phyloP scores from a whole-genome alignment of 345 rosid genomes.

The Erodium maritimum region DNA sequence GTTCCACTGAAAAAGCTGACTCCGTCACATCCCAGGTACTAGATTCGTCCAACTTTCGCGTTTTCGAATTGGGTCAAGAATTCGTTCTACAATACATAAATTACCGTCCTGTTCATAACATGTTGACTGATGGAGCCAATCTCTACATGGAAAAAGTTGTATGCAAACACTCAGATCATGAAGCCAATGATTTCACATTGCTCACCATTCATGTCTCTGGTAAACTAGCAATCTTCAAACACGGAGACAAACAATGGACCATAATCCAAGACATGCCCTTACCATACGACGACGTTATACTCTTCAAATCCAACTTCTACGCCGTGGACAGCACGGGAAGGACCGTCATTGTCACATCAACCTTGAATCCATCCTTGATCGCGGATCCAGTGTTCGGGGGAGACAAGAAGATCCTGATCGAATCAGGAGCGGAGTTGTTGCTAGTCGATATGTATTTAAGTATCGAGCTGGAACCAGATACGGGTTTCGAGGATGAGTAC shows the following conservation, averaged over 20 bases:
- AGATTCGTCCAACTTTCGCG: conserved; percentile 27
- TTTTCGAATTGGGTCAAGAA: conserved; percentile 53
- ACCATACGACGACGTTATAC: conserved; percentile 74
- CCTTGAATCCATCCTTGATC: conserved; percentile 17
- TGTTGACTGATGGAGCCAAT: conserved; percentile 19
- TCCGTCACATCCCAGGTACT: too few species aligned
- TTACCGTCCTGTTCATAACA: conserved; percentile 7
- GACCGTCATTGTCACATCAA: conserved; percentile 41
- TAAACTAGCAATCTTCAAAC: conserved; percentile 58
- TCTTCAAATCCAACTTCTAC: conserved; percentile 40
- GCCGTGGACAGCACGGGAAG: conserved; percentile 74
- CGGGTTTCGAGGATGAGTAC: conserved; percentile 17
- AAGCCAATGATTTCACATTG: conserved; percentile 39
- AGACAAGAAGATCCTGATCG: conserved; percentile 79
- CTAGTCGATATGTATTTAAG: conserved; percentile 76
- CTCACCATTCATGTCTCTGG: conserved; percentile 89
- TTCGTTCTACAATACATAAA: conserved; percentile 46
- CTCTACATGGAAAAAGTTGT: conserved; percentile 74
- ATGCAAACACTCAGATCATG: conserved; percentile 24
- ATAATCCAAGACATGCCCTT: conserved; percentile 64
- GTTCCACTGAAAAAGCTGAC: too few species aligned
- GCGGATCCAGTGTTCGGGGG: conserved; percentile 63
- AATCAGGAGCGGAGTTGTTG: conserved; percentile 59
- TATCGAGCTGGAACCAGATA: conserved; percentile 36
- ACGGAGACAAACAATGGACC: conserved; percentile 51